Conservation (phyloP, 371 early-diverging fungal genomes). For the Mortierella sp. region DNA sequence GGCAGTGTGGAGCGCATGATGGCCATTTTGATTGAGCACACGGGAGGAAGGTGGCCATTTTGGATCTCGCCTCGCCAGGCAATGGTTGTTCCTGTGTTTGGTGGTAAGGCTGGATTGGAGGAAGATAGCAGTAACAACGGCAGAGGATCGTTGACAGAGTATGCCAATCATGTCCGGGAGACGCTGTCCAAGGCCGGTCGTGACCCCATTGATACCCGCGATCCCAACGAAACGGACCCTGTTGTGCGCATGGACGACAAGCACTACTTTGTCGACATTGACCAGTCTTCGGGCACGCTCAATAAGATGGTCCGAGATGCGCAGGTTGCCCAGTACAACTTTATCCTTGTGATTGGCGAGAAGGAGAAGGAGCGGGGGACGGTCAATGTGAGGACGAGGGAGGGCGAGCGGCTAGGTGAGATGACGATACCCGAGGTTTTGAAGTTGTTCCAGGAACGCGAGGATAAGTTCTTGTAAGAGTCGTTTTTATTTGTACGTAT, state of each 20-base stretch:
- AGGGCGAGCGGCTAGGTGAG: conserved; percentile 62
- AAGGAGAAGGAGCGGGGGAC: conserved; percentile 86
- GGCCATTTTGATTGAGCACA: conserved; percentile 95
- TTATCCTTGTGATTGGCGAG: conserved; percentile 94
- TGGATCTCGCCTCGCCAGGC: conserved; percentile 99
- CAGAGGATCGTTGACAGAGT: conserved; percentile 22
- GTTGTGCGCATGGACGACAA: conserved; percentile 55
- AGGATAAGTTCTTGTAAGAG: conserved; percentile 39
- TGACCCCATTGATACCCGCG: neutral
- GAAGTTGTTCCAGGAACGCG: conserved; percentile 42
- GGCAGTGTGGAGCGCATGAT: conserved; percentile 97
- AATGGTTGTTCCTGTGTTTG: conserved; percentile 88
- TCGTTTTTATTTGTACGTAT: neutral
- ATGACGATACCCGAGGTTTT: conserved; percentile 47
- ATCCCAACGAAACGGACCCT: conserved; percentile 9
- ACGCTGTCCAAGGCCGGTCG: conserved; percentile 46
- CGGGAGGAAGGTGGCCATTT: conserved; percentile 96
- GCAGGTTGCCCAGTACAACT: conserved; percentile 91
- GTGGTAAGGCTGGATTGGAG: conserved; percentile 62
- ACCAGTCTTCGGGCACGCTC: conserved; percentile 85
- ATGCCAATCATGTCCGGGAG: conserved; percentile 38
- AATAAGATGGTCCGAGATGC: conserved; percentile 98
- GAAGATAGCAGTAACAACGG: conserved; percentile 12
- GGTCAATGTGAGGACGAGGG: conserved; percentile 91
- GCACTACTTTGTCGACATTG: conserved; percentile 84